Evolutionary conservation across 768 basidiomycete genomes (phyloP), one percentile per base, ranked within the genome.

Genomic region (Clathrus columnatus): DNA sequence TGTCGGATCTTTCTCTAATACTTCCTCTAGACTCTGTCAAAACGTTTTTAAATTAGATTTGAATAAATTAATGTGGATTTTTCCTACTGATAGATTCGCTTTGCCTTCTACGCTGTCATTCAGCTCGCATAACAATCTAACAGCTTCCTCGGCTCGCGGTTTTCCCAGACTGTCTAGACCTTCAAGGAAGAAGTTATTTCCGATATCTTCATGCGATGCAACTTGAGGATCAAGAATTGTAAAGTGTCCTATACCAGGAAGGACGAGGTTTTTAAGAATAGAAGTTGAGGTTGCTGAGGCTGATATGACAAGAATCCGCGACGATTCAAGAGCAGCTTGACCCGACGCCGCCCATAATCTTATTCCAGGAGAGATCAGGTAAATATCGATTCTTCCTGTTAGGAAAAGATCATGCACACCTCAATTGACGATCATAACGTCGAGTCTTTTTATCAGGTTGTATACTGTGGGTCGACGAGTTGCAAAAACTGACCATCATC

Each of bases 111-210:
- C 96, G 55, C 82, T 75, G 4, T 91, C 87, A 68, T 99, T 99
- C 45, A 99, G 80, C 69, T 97, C 96, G 4, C 73, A 65, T 10
- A 98, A 76, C 50, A 87, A 75, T 17, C 78, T 74, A 17, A 89
- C 88, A 1, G 85, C 84, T 66, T 97, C 90, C 49, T 79, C 67
- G 0, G 95, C 91, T 29, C 90, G 81, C 53, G 76, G 75, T 67
- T 84, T 85, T 5, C 91, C 91, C 45, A 98, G 75, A 62, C 85
- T 88, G n/a, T 79, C 70, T 4, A 71, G 68, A 0, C 83, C 86
- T 41, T 87, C 80, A 23, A 99, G 75, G 72, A 98, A 99, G 74
- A 99, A 99, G 73, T 98, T 98, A 75, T 92, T 91, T 0, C 93
- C 93, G 0, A 91, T 83, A 62, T 98, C 94, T 55, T 83, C 79